Evolutionary conservation across 2,329 filamentous ascomycete species (phyloP), one percentile per base, ranked within the genome.

Genomic region (Fusarium foetens): DNA sequence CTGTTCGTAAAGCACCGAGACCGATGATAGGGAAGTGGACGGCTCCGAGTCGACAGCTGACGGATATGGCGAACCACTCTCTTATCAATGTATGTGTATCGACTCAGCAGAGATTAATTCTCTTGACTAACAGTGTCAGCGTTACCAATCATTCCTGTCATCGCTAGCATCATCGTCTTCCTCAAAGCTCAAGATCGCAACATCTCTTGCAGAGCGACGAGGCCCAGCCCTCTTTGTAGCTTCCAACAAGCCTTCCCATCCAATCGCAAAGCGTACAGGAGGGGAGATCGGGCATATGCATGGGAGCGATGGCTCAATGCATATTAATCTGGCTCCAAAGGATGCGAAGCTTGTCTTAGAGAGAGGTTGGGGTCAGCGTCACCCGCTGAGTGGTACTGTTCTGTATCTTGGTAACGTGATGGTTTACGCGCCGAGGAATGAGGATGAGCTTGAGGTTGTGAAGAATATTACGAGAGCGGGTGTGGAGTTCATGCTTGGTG

Each of bases 261-360:
- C 60, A 3, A 29, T 72, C 4, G 53, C 57, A 14, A 58, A 55
- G 53, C 48, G 58, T 19, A 53, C 63, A 11, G 21, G 42, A 19
- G 51, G 54, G 8, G 70, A 72, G 25, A 63, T 72, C 3, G 66
- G 27, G 17, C 69, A 72, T 27, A 72, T 72, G 70, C 70, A 72
- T n/a, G 61, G 33, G 2, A 72, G 55, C 8, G 70, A 72, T 29
- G 70, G 70, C 4, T 72, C 70, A 11, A 46, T 72, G 60, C 70
- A 72, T 23, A 48, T 72, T 8, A 70, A 67, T 19, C 45, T 72
- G 27, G 41, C 70, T 1, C 70, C 70, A 9, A 66, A 59, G 39
- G 70, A 72, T 45, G 70, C 70, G 3, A 72, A 60, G 38, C 19
- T 73, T 41, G 63, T 67, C n/a, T 27, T 67, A 8, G 64, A 73